These are phyloP conservation scores for Hymenoscyphus fructigenus DNA, from an alignment of 2,329 filamentous ascomycete genomes.

Conservation along the genomic window DNA sequence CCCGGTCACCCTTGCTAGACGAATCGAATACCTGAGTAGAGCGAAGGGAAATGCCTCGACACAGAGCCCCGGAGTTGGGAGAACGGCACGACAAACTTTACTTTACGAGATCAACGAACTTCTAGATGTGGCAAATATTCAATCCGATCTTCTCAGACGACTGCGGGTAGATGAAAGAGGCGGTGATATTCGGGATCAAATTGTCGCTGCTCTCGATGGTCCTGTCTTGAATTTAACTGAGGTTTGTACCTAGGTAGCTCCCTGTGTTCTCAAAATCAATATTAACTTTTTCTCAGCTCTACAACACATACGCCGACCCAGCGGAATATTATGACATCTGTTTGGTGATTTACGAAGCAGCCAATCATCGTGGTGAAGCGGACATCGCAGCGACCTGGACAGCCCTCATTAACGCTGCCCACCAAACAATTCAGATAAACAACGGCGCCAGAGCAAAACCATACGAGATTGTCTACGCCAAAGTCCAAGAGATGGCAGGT, in stretches of 20 bases:
- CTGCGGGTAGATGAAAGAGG: slow-evolving; percentile 70
- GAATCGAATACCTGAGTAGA: slow-evolving; percentile 85
- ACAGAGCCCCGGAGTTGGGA: slow-evolving; percentile 70
- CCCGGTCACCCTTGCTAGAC: slow-evolving; percentile 72
- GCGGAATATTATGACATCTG: slow-evolving; percentile 93
- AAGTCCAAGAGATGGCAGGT: slow-evolving; percentile 64
- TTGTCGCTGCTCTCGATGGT: slow-evolving; percentile 71
- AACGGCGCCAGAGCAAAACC: slow-evolving; percentile 50
- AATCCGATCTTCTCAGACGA: slow-evolving; percentile 84
- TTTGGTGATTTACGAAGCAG: slow-evolving; percentile 86
- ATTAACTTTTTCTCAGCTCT: slow-evolving; percentile 59
- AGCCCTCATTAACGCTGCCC: slow-evolving; percentile 72
- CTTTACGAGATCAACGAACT: slow-evolving; percentile 82
- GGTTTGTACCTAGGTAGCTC: slow-evolving; percentile 51
- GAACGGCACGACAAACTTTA: slow-evolving; percentile 80
- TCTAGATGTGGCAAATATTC: slow-evolving; percentile 90
- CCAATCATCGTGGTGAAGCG: slow-evolving; percentile 84
- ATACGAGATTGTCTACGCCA: slow-evolving; percentile 68
- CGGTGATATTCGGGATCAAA: slow-evolving; percentile 59
- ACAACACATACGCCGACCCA: slow-evolving; percentile 86
- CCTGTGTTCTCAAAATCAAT: slow-evolving; percentile 11
- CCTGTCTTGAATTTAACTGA: slow-evolving; percentile 72
- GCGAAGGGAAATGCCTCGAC: slow-evolving; percentile 93
- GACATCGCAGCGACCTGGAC: slow-evolving; percentile 85
- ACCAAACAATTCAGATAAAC: slow-evolving; percentile 46